A percentile compares a stretch with the other conserved stretches of the same genome.
phyloP scores from a whole-genome alignment of 352 stramenopile genomes.

The Globisporangium sylvaticum region DNA sequence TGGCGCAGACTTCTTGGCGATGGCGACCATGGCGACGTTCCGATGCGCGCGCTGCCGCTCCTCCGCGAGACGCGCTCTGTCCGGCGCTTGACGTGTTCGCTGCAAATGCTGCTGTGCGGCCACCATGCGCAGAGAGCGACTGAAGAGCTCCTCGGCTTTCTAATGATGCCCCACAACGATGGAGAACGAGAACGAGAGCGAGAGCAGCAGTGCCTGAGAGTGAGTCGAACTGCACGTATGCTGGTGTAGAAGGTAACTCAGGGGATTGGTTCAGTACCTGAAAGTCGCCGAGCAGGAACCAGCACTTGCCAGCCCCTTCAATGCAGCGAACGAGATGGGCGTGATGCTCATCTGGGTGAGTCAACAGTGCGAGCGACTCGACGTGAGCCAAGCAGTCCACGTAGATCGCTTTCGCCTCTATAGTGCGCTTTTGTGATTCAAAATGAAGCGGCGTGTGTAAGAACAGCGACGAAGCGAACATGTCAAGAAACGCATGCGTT shows the following conservation, averaged over 20 bases:
- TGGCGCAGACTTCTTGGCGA: constrained; percentile 23
- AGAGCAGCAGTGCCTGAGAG: not conserved
- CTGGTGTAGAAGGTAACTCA: not conserved
- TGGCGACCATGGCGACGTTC: constrained; percentile 58
- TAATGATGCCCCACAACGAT: constrained; percentile 9
- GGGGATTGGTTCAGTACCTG: constrained; percentile 21
- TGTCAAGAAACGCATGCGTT: not conserved
- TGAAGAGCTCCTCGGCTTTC: constrained; percentile 43
- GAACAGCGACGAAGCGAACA: too few species aligned
- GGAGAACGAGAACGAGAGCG: not conserved
- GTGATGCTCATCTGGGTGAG: constrained; percentile 10
- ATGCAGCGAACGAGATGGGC: constrained; percentile 24
- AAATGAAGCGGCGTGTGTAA: not conserved
- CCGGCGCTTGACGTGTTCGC: not conserved
- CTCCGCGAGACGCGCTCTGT: not conserved
- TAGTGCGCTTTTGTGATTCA: constrained; percentile 31
- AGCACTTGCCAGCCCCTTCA: constrained; percentile 52
- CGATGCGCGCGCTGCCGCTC: constrained; percentile 42
- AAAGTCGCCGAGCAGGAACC: constrained; percentile 50
- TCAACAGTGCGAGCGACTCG: constrained; percentile 15
- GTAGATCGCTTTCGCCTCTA: constrained; percentile 34
- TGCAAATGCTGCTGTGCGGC: not conserved
- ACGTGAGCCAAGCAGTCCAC: constrained; percentile 28
- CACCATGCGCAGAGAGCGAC: constrained; percentile 21
- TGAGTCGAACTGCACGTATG: not conserved